These are phyloP conservation scores for Botrytis byssoidea DNA, from an alignment of 2,329 filamentous ascomycete genomes.

Conservation along the genomic window DNA sequence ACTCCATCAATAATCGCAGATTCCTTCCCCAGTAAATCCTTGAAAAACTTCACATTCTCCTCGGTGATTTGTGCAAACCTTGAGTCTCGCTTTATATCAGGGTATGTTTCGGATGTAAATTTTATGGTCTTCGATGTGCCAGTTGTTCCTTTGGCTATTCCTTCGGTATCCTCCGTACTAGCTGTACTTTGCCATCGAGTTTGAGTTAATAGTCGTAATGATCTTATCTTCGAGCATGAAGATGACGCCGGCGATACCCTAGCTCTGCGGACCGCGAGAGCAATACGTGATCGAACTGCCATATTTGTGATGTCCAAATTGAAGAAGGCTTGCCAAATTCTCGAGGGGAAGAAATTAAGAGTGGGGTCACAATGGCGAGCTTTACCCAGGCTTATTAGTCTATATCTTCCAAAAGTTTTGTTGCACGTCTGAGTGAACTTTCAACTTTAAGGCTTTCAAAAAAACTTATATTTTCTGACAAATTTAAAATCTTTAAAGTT, in stretches of 20 bases:
- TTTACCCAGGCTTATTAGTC: constrained; percentile 11
- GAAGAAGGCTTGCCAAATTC: neutral
- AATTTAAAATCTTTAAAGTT: neutral
- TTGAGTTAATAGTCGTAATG: constrained; percentile 31
- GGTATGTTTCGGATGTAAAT: constrained; percentile 84
- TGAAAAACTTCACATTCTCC: constrained; percentile 82
- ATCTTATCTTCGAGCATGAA: constrained; percentile 20
- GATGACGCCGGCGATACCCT: constrained; percentile 25
- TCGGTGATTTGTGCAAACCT: constrained; percentile 71
- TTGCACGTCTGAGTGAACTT: constrained; percentile 6
- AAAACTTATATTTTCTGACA: neutral
- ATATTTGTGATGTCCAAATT: constrained; percentile 28
- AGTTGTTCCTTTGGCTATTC: constrained; percentile 34
- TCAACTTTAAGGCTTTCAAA: neutral
- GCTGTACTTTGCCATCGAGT: constrained; percentile 37
- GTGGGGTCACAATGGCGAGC: constrained; percentile 15
- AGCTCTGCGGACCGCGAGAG: constrained; percentile 34
- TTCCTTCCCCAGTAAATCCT: constrained; percentile 71
- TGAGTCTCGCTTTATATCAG: constrained; percentile 74
- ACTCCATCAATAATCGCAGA: constrained; percentile 84
- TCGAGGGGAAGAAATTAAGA: constrained; percentile 13
- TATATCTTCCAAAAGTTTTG: neutral
- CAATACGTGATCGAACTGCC: constrained; percentile 33
- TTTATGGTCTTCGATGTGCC: constrained; percentile 51
- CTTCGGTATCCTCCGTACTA: constrained; percentile 35